phyloP scores from a whole-genome alignment of 148 eudicot genomes.

The Arbutus unedo region DNA sequence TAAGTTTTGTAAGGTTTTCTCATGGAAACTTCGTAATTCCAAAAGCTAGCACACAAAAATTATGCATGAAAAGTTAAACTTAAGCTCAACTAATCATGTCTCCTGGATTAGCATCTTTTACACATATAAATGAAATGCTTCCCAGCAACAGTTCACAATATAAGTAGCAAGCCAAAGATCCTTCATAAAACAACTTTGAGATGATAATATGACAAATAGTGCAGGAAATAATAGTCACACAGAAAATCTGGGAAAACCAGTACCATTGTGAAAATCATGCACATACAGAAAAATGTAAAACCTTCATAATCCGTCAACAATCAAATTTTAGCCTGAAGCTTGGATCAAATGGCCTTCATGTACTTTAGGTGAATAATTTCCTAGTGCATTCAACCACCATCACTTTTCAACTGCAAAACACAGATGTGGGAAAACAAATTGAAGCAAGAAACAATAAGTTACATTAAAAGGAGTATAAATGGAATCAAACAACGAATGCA shows the following conservation, averaged over 20 bases:
- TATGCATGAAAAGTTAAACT: neutral
- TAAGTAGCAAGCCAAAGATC: neutral
- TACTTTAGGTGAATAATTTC: slow-evolving; percentile 4
- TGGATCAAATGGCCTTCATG: slow-evolving; percentile 11
- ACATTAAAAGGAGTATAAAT: neutral
- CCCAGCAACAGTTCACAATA: neutral
- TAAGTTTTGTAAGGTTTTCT: too few relatives aligned
- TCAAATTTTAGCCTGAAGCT: slow-evolving; percentile 5
- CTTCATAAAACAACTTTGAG: neutral
- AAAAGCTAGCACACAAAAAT: neutral
- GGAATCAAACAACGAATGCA: neutral
- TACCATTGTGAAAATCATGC: neutral
- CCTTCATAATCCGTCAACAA: slow-evolving; percentile 19
- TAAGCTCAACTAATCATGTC: neutral
- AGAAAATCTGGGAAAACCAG: neutral
- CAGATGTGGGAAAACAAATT: neutral
- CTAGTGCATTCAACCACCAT: neutral
- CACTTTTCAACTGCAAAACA: neutral
- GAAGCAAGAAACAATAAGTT: neutral
- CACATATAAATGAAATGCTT: neutral
- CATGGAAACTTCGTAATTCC: neutral
- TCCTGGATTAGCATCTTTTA: neutral
- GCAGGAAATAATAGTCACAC: neutral
- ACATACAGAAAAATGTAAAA: neutral
- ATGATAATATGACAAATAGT: neutral